A percentile compares a stretch with the other conserved stretches of the same genome.
Evolutionary conservation across 768 basidiomycete genomes (phyloP).

Genomic region (Boletus sensibilis): DNA sequence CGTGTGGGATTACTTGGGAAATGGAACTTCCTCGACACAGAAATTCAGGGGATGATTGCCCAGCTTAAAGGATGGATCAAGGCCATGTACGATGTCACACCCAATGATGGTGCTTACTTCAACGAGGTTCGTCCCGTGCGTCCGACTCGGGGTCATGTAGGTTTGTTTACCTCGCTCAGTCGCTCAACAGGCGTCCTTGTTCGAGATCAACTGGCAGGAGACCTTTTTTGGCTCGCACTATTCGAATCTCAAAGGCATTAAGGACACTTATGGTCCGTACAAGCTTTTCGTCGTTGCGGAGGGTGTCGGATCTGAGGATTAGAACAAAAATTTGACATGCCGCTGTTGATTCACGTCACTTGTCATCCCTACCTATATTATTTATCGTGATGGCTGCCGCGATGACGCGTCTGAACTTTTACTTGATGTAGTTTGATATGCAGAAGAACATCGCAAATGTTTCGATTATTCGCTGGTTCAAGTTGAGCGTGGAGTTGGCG

Average conservation of each 20-base stretch:
- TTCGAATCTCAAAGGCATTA: conserved; percentile 39
- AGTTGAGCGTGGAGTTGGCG: not conserved
- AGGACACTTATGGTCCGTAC: conserved; percentile 25
- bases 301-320: conserved; percentile 29
- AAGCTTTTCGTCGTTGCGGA: conserved; percentile 10
- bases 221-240: conserved; percentile 51
- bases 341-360: conserved; percentile 10
- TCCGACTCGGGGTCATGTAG: not conserved
- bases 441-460: not conserved
- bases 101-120: conserved; percentile 42
- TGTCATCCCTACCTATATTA: no score
- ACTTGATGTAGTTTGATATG: no score
- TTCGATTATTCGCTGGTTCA: not conserved
- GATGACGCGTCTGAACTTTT: no score
- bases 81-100: conserved; percentile 33
- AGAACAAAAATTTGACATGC: conserved; percentile 15
- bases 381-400: no score
- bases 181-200: conserved; percentile 38
- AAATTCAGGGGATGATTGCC: conserved; percentile 14
- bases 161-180: no score
- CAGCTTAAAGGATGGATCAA: conserved; percentile 18
- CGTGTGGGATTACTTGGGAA: conserved; percentile 23
- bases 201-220: conserved; percentile 39
- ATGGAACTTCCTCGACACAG: conserved; percentile 16
- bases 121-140: conserved; percentile 40